Base-by-base conservation (phyloP, 2,329 filamentous ascomycete genomes). In the Ambrosiella cleistominuta region DNA sequence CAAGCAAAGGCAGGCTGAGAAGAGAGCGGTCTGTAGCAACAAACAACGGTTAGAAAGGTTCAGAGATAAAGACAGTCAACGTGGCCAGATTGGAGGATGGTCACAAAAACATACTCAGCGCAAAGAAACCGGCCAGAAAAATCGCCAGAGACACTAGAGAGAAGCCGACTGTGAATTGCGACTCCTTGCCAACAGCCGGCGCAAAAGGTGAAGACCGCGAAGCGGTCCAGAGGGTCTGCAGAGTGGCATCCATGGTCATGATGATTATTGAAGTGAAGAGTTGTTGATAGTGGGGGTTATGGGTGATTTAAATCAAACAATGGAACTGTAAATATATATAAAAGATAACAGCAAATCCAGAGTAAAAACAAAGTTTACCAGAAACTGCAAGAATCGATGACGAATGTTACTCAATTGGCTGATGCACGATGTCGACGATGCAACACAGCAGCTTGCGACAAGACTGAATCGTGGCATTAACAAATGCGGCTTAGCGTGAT, bases 191-290 rank as follows among this genome's bases (percentile, higher is more conserved):
- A 66, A 97, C 74, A 60, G 81, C 69, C 62, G 91, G 89, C 65
- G 83, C 72, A 74, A 93, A 97, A 62, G 89, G 88, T 75, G 82
- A 86, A 78, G 82, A 81, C 72, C 86, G 81, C 74, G 90, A 87
- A 78, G 88, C 86, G 78, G 94, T 85, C 91, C 91, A 97, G 75
- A 95, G 79, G 71, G 93, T 82, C 73, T 85, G 82, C 71, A 95
- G 76, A 77, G 86, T 88, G 68, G 82, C 80, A 80, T 86, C 83
- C 83, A 87, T 86, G 75, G 76, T 66, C 19, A 15, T 17, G 57
- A 45, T 39, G n/a, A 52, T 36, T n/a, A 35, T 44, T 35, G 11
- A 12, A 52, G n/a, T 49, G 47, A 54, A 11, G 39, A n/a, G 45
- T 13, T 4, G 19, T 44, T 17, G 38, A 40, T 12, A 9, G 12